These are phyloP conservation scores for Fusarium equiseti DNA, from an alignment of 2,329 filamentous ascomycete species.

Conservation along the genomic window DNA sequence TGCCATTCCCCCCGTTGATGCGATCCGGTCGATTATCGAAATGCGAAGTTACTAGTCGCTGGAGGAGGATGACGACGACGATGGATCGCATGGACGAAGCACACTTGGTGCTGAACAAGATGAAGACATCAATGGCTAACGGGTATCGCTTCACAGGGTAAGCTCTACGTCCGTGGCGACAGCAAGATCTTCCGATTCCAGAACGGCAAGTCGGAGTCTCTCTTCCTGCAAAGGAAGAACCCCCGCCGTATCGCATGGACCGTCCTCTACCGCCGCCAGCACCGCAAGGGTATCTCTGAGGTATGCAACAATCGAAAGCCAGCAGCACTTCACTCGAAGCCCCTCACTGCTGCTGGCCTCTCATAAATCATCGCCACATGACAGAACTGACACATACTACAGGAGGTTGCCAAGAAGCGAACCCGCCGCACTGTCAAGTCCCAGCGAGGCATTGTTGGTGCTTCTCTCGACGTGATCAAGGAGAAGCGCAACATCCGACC, in stretches of 20 bases:
- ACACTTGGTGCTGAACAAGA: slow-evolving; percentile 21
- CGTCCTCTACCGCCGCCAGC: slow-evolving; percentile 96
- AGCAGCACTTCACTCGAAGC: not conserved
- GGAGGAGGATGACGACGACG: slow-evolving; percentile 20
- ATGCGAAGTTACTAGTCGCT: slow-evolving; percentile 29
- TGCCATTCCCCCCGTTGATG: slow-evolving; percentile 29
- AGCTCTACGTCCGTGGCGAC: slow-evolving; percentile 99
- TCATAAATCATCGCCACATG: slow-evolving; percentile 1
- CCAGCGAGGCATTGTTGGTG: slow-evolving; percentile 99
- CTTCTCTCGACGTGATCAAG: slow-evolving; percentile 99
- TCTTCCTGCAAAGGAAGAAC: slow-evolving; percentile 99
- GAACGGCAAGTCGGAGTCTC: slow-evolving; percentile 99
- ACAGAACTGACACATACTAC: slow-evolving; percentile 60
- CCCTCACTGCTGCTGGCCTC: not conserved
- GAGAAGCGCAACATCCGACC: slow-evolving; percentile 95
- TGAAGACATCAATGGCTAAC: slow-evolving; percentile 48
- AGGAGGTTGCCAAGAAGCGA: slow-evolving; percentile 99
- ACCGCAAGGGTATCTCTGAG: slow-evolving; percentile 99
- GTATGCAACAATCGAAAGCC: slow-evolving; percentile 68
- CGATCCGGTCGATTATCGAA: slow-evolving; percentile 44
- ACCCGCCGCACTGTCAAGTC: slow-evolving; percentile 97
- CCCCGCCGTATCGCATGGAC: slow-evolving; percentile 99
- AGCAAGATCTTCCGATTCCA: slow-evolving; percentile 99
- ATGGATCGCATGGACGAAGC: slow-evolving; percentile 30
- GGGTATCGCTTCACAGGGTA: slow-evolving; percentile 74